Conservation (phyloP, 2,329 filamentous ascomycete genomes). For the Lithohypha guttulata region DNA sequence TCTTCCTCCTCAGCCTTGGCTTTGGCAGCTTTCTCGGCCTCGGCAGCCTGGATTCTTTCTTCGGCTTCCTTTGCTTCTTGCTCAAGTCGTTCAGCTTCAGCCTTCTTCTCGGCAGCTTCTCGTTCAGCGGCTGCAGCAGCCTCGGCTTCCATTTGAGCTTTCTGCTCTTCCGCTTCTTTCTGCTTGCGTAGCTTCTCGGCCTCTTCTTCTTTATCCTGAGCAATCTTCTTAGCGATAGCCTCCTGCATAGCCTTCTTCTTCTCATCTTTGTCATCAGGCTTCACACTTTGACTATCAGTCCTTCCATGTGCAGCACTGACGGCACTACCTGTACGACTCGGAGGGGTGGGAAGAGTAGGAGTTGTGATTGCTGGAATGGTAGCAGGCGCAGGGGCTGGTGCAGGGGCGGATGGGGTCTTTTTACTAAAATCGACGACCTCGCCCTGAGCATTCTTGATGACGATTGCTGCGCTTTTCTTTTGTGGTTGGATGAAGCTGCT, state of each 20-base stretch:
- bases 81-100: slow-evolving; percentile 16
- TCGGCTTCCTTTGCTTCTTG: slow-evolving; percentile 16
- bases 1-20: slow-evolving; percentile 34
- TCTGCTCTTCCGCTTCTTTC: slow-evolving; percentile 25
- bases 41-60: slow-evolving; percentile 18
- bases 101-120: slow-evolving; percentile 10
- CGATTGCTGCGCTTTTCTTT: slow-evolving; percentile 60
- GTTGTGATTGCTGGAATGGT: too few species aligned
- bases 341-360: slow-evolving; percentile 66
- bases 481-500: slow-evolving; percentile 51
- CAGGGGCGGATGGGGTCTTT: slow-evolving; percentile 51
- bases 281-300: slow-evolving; percentile 58
- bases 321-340: slow-evolving; percentile 60
- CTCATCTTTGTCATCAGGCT: slow-evolving; percentile 52
- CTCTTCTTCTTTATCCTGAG: slow-evolving; percentile 44
- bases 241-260: slow-evolving; percentile 65
- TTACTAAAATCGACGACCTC: slow-evolving; percentile 60
- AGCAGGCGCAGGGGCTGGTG: slow-evolving; percentile 49
- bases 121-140: slow-evolving; percentile 31
- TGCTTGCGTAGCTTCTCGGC: slow-evolving; percentile 34
- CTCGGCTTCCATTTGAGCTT: slow-evolving; percentile 32
- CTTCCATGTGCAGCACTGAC: slow-evolving; percentile 55
- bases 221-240: slow-evolving; percentile 40
- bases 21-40: slow-evolving; percentile 21
- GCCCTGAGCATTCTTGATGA: slow-evolving; percentile 74